A percentile compares a stretch with the other conserved stretches of the same genome.
Conservation (phyloP, 2,329 filamentous ascomycete genomes). For the Daldinia sp. region DNA sequence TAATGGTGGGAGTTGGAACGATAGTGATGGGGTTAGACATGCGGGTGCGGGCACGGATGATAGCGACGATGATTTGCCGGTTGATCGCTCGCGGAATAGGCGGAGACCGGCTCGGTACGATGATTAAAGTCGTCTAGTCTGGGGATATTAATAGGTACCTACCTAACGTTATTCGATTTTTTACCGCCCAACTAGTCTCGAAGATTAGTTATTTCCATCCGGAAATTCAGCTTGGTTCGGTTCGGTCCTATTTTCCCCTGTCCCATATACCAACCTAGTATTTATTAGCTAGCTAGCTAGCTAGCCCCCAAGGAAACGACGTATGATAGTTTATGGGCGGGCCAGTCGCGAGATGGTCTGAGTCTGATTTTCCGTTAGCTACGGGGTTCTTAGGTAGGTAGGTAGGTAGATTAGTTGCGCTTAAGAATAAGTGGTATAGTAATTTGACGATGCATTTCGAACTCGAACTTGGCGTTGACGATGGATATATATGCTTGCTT, state of each 20-base stretch:
- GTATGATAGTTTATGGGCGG: background rate
- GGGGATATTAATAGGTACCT: background rate
- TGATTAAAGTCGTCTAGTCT: conserved; percentile 36
- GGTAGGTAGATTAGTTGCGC: background rate
- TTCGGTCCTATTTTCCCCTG: no score
- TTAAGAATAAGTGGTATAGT: background rate
- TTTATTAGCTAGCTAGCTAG: no score
- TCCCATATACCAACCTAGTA: no score
- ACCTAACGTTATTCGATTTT: background rate
- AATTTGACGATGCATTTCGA: background rate
- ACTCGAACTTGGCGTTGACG: background rate
- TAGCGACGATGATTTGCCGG: conserved; percentile 37
- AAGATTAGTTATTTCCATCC: background rate
- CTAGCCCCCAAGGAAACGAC: background rate
- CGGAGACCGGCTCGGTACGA: conserved; percentile 44
- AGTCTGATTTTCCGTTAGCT: background rate
- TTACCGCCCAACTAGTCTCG: background rate
- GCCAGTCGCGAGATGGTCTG: background rate
- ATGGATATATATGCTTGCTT: no score
- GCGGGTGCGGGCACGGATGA: conserved; percentile 36
- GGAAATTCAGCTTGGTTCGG: no score
- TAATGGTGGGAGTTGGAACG: conserved; percentile 43
- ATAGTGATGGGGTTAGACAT: conserved; percentile 38
- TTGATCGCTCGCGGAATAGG: conserved; percentile 37
- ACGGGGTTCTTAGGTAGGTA: background rate